Evolutionary conservation across 148 eudicot species (phyloP).

Genomic region (Tetragonia tetragonoides): DNA sequence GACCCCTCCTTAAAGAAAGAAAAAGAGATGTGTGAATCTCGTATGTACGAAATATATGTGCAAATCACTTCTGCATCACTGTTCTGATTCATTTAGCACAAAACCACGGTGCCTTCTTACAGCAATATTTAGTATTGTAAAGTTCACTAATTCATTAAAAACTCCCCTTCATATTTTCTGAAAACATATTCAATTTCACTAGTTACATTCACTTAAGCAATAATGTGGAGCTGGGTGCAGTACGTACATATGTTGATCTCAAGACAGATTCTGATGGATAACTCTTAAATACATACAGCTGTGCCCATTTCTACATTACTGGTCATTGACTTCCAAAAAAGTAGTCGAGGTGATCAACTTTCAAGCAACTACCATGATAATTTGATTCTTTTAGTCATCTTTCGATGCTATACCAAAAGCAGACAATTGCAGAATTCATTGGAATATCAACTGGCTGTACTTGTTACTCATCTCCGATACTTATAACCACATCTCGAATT

Average conservation of each 20-base stretch:
- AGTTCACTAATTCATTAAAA: neutral
- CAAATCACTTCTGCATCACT: neutral
- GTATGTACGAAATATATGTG: neutral
- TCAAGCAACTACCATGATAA: neutral
- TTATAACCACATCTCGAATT: too few relatives aligned
- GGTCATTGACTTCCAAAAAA: neutral
- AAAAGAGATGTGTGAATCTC: too few relatives aligned
- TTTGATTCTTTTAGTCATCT: neutral
- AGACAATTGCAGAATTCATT: neutral
- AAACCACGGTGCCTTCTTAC: neutral
- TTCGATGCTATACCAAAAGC: neutral
- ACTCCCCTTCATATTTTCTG: neutral
- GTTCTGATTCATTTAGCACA: neutral
- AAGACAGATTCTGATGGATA: neutral
- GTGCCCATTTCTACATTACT: neutral
- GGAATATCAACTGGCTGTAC: too few relatives aligned
- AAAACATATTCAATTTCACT: neutral
- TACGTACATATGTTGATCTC: neutral
- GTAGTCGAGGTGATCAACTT: neutral
- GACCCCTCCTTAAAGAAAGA: neutral
- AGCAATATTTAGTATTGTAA: neutral
- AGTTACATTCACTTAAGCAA: neutral
- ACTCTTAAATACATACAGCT: too few relatives aligned
- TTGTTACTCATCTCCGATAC: too few relatives aligned
- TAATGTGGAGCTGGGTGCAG: neutral